Evolutionary conservation across 2,329 filamentous ascomycete genomes (phyloP).

Genomic region (Microdochium nivale): DNA sequence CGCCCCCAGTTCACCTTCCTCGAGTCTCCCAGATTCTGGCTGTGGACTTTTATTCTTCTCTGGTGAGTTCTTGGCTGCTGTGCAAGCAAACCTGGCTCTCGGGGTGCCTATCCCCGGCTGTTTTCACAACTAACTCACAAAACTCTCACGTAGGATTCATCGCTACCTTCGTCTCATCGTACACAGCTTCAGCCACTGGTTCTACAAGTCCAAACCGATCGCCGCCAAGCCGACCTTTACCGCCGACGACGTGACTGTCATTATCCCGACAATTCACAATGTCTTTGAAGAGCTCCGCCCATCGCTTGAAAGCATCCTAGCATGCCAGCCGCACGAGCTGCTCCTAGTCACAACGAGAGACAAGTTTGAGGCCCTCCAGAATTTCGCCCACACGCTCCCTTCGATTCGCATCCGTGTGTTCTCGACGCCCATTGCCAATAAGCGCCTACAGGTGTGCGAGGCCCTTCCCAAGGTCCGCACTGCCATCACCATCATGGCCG

Average conservation of each 20-base stretch:
- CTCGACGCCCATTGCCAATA: slow-evolving; percentile 80
- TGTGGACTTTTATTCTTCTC: slow-evolving; percentile 20
- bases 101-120: not conserved
- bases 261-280: slow-evolving; percentile 87
- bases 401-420: slow-evolving; percentile 58
- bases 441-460: slow-evolving; percentile 86
- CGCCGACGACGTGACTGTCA: slow-evolving; percentile 80
- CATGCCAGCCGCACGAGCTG: slow-evolving; percentile 60
- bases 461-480: slow-evolving; percentile 82
- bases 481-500: slow-evolving; percentile 81
- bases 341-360: slow-evolving; percentile 82
- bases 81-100: not conserved
- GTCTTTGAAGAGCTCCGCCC: slow-evolving; percentile 74
- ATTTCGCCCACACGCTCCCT: slow-evolving; percentile 53
- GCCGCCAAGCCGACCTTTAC: slow-evolving; percentile 74
- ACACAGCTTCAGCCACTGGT: slow-evolving; percentile 79
- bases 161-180: slow-evolving; percentile 80
- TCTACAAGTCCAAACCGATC: slow-evolving; percentile 76
- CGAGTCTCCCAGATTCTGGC: slow-evolving; percentile 4
- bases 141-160: slow-evolving; percentile 55
- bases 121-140: not conserved
- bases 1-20: not conserved
- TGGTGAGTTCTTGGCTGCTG: slow-evolving; percentile 31
- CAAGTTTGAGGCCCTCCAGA: slow-evolving; percentile 61
- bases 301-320: slow-evolving; percentile 70